phyloP scores from a whole-genome alignment of 164 flowering plant genomes.

The Piper betle region DNA sequence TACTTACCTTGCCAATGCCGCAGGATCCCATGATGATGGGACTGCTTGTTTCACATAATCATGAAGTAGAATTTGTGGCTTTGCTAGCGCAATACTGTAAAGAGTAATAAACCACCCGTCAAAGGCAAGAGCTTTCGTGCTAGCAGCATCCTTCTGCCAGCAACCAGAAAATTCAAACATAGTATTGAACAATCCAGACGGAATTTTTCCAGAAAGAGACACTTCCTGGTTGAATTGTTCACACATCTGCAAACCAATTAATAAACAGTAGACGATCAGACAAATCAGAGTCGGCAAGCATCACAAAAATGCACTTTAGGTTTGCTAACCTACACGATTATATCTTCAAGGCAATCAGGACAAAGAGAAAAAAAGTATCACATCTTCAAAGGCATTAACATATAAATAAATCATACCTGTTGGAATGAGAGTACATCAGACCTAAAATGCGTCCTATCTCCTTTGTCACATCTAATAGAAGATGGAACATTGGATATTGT shows the following conservation, averaged over 20 bases:
- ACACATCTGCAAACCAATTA: constrained; percentile 48
- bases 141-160: constrained; percentile 98
- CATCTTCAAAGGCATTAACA: background rate
- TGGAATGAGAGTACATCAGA: constrained; percentile 86
- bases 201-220: constrained; percentile 80
- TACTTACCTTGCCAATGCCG: constrained; percentile 74
- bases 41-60: constrained; percentile 85
- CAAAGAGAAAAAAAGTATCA: background rate
- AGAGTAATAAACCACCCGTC: constrained; percentile 89
- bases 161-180: constrained; percentile 80
- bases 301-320: background rate
- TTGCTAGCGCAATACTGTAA: constrained; percentile 71
- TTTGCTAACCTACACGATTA: too few species aligned
- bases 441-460: constrained; percentile 76
- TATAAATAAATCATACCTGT: constrained; percentile 34
- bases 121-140: constrained; percentile 81
- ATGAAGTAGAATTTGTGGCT: constrained; percentile 62
- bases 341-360: background rate
- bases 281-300: background rate
- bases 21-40: constrained; percentile 95
- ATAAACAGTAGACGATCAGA: background rate
- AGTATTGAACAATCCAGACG: constrained; percentile 77
- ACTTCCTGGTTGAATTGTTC: constrained; percentile 92
- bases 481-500: constrained; percentile 47
- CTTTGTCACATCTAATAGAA: constrained; percentile 88